Percentiles rank a stretch among this genome's conserved stretches.
Evolutionary conservation across 2,329 filamentous ascomycete genomes (phyloP).

Genomic region (Basipetospora sp.): DNA sequence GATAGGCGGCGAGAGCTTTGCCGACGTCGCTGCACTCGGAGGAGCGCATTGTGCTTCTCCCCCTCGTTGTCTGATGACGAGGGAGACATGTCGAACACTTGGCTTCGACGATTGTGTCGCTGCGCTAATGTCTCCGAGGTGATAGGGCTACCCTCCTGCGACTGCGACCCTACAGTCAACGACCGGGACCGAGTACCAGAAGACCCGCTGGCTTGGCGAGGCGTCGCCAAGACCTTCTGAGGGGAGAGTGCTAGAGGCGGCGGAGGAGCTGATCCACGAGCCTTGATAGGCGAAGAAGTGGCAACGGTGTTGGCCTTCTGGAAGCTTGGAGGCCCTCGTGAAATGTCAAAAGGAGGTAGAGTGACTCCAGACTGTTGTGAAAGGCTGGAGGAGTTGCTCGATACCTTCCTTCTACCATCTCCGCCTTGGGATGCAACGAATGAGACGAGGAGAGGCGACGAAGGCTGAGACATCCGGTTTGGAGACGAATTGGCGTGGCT

Average conservation of each 20-base stretch:
- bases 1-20: constrained; percentile 91
- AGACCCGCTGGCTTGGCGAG: constrained; percentile 45
- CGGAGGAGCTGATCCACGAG: constrained; percentile 32
- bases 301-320: constrained; percentile 45
- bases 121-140: constrained; percentile 51
- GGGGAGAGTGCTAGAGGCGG: constrained; percentile 42
- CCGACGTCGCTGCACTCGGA: constrained; percentile 84
- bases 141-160: constrained; percentile 76
- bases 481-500: constrained; percentile 76
- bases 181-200: constrained; percentile 59
- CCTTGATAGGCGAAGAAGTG: constrained; percentile 42
- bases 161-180: constrained; percentile 84
- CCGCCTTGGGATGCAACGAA: constrained; percentile 75
- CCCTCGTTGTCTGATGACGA: constrained; percentile 97
- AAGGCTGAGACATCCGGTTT: constrained; percentile 59
- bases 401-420: constrained; percentile 74
- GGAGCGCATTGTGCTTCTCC: constrained; percentile 72
- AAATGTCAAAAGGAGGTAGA: constrained; percentile 60
- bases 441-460: constrained; percentile 71
- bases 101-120: constrained; percentile 82
- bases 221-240: constrained; percentile 46
- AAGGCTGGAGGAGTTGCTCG: constrained; percentile 70
- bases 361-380: constrained; percentile 61
- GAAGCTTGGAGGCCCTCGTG: constrained; percentile 44
- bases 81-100: constrained; percentile 89